A percentile compares a stretch with the other conserved stretches of the same genome.
Evolutionary conservation across 2,329 filamentous ascomycete species (phyloP).

Genomic region (Aspergillus intermedius): DNA sequence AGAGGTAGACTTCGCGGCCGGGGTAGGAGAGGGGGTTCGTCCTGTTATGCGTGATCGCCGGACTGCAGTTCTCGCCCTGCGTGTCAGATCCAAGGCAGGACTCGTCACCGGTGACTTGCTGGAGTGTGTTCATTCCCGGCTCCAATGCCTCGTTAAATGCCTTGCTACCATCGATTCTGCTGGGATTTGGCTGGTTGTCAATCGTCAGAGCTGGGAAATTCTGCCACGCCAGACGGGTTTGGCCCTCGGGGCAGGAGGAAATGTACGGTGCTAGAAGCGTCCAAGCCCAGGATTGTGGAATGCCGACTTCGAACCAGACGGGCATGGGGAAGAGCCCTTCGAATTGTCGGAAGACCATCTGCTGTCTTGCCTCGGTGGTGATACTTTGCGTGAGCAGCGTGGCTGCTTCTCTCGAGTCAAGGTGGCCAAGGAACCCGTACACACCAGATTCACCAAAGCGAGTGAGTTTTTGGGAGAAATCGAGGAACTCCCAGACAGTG

Average conservation of each 20-base stretch:
- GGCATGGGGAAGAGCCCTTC: slow-evolving; percentile 73
- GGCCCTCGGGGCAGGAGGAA: slow-evolving; percentile 63
- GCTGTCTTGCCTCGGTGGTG: slow-evolving; percentile 71
- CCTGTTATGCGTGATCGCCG: slow-evolving; percentile 63
- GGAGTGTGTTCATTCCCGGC: slow-evolving; percentile 27
- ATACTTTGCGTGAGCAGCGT: slow-evolving; percentile 72
- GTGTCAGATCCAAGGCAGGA: slow-evolving; percentile 54
- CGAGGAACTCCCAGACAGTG: slow-evolving; percentile 69
- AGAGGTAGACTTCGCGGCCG: slow-evolving; percentile 62
- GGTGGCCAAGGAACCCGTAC: slow-evolving; percentile 71
- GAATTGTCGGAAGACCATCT: slow-evolving; percentile 80
- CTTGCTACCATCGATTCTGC: slow-evolving; percentile 57
- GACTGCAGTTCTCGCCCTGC: slow-evolving; percentile 46
- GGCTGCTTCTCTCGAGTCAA: slow-evolving; percentile 68
- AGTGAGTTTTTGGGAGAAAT: slow-evolving; percentile 79
- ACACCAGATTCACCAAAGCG: slow-evolving; percentile 73
- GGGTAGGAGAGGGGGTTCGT: slow-evolving; percentile 66
- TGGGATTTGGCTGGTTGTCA: slow-evolving; percentile 70
- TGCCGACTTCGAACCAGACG: slow-evolving; percentile 71
- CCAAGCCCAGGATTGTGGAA: slow-evolving; percentile 82
- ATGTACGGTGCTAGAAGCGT: slow-evolving; percentile 76
- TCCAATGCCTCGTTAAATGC: slow-evolving; percentile 56
- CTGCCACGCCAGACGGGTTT: slow-evolving; percentile 73
- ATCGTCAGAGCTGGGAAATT: slow-evolving; percentile 71
- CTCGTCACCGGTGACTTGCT: slow-evolving; percentile 38